Evolutionary conservation across 2,329 filamentous ascomycete genomes (phyloP).

Genomic region (Zalaria obscura): DNA sequence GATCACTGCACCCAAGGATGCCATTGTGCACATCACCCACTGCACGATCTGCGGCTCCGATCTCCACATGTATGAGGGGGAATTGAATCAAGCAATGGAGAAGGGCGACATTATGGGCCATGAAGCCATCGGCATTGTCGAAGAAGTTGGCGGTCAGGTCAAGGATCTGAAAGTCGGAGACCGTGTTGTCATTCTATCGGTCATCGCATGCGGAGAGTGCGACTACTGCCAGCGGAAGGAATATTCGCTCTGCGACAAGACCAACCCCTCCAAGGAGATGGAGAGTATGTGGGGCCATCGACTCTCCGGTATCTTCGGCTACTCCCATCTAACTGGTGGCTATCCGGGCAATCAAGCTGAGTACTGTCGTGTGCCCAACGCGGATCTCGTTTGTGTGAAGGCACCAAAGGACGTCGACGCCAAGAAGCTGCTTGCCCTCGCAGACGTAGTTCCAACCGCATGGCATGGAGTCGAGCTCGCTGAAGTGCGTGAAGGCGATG

Average conservation of each 20-base stretch:
- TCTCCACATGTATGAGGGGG: slow-evolving; percentile 18
- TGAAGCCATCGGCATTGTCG: slow-evolving; percentile 54
- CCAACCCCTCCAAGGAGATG: slow-evolving; percentile 10
- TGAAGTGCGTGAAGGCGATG: slow-evolving; percentile 27
- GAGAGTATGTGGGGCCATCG: slow-evolving; percentile 28
- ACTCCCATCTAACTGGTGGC: slow-evolving; percentile 17
- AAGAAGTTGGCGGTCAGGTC: slow-evolving; percentile 43
- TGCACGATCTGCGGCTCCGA: slow-evolving; percentile 20
- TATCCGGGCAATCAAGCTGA: slow-evolving; percentile 23
- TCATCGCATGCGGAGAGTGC: slow-evolving; percentile 56
- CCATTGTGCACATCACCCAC: slow-evolving; percentile 20
- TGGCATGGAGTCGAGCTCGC: slow-evolving; percentile 28
- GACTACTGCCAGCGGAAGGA: slow-evolving; percentile 13
- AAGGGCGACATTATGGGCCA: slow-evolving; percentile 49
- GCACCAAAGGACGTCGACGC: slow-evolving; percentile 32
- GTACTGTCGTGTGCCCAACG: slow-evolving; percentile 21
- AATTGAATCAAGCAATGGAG: slow-evolving; percentile 15
- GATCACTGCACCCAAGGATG: slow-evolving; percentile 18
- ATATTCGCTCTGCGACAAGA: slow-evolving; percentile 15
- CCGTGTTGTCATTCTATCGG: slow-evolving; percentile 59
- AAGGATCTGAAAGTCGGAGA: slow-evolving; percentile 47
- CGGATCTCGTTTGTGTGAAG: slow-evolving; percentile 33
- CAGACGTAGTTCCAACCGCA: slow-evolving; percentile 23
- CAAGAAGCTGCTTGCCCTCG: slow-evolving; percentile 36
- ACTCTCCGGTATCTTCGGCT: slow-evolving; percentile 36